phyloP scores from a whole-genome alignment of 78 protist species.

The Tieghemostelium lacteum region DNA sequence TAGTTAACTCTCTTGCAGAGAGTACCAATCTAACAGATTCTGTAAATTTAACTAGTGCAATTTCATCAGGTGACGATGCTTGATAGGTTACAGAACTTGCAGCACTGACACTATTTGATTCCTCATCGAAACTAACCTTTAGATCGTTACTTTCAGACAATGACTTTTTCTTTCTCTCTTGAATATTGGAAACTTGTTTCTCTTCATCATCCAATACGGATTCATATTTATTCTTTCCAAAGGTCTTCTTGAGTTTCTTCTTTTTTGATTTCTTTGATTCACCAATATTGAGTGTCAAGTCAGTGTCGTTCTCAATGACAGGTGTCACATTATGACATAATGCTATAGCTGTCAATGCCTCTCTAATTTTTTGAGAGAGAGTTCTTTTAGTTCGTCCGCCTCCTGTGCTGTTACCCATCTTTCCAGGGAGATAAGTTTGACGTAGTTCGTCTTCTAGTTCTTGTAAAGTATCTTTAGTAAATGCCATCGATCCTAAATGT shows the following conservation, averaged over 20 bases:
- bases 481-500: conserved; percentile 87
- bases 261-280: conserved; percentile 32
- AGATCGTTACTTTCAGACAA: background rate
- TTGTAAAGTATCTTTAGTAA: conserved; percentile 76
- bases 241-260: background rate
- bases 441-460: conserved; percentile 64
- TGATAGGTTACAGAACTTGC: conserved; percentile 81
- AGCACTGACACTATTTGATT: background rate
- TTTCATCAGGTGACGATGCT: conserved; percentile 98
- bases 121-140: background rate
- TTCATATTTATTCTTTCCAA: conserved; percentile 27
- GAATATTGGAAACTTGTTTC: background rate
- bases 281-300: background rate
- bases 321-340: conserved; percentile 99
- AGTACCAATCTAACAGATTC: conserved; percentile 89
- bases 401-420: background rate
- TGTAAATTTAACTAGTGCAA: conserved; percentile 96
- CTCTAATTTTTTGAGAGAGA: conserved; percentile 43
- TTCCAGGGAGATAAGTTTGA: conserved; percentile 9
- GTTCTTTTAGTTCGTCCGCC: conserved; percentile 2
- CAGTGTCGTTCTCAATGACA: conserved; percentile 36
- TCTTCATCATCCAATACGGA: background rate
- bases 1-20: conserved; percentile 71
- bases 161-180: background rate
- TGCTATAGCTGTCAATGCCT: conserved; percentile 90